Evolutionary conservation across 2,329 filamentous ascomycete species (phyloP), one percentile per base, ranked within the genome.

Genomic region (Alternaria incomplexa): DNA sequence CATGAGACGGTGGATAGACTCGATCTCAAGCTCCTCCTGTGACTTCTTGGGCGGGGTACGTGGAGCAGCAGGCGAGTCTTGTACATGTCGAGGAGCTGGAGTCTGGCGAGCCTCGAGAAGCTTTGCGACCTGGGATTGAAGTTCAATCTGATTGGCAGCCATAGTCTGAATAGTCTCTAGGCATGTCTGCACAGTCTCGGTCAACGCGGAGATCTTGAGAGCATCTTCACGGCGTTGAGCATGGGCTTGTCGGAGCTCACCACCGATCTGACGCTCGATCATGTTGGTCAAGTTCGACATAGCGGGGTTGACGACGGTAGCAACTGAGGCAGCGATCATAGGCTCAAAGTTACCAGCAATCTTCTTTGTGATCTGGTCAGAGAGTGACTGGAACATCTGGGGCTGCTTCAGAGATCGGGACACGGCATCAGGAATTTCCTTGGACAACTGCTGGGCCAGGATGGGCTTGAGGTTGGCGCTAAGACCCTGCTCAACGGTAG

Each of bases 151-250:
- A 1, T 87, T 86, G 6, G 87, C 81, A 6, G 89, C 89, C 89
- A 95, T 89, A 12, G 86, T 86, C 43, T 88, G 87, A 23, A 95
- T 85, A 47, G 89, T 92, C 65, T 90, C 88, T 3, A 89, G 87
- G 61, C 94, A 83, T 23, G 87, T 86, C 30, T 86, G 86, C 5
- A 93, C 88, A 28, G 92, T 85, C 13, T 86, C 85, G 8, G 89
- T 85, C n/a, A 95, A 84, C 72, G 92, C 87, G 57, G 91, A 88
- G 61, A 94, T 90, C 85, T 93, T 93, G 68, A 84, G 82, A 56
- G 82, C 81, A 67, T 89, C 87, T 47, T 83, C 80, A 52, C 82
- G 82, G 58, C 84, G 86, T 70, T 86, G 84, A 4, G 75, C 62
- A 61, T 88, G 85, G 22, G 83, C 82, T 56, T 85, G 81, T 56